Conservation (phyloP, 2,329 filamentous ascomycete genomes). For the Helotiales sp. region DNA sequence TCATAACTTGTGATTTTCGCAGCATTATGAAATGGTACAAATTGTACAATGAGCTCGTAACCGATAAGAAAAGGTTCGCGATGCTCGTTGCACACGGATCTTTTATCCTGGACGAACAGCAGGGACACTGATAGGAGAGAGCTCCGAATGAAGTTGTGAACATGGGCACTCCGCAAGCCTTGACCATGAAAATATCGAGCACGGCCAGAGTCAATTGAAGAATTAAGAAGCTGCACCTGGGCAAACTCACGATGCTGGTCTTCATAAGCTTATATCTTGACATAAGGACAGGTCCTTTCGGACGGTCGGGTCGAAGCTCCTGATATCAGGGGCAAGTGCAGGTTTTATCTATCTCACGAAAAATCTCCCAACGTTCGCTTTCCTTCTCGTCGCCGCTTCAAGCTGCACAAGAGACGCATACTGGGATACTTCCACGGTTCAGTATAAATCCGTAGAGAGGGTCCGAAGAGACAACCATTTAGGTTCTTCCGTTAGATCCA, state of each 20-base stretch:
- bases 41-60: no score
- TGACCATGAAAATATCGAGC: not conserved
- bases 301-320: not conserved
- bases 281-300: not conserved
- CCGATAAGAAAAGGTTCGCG: not conserved
- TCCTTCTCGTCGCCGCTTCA: constrained; percentile 2
- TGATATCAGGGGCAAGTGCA: not conserved
- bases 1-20: no score
- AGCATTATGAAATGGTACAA: no score
- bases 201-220: no score
- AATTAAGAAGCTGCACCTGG: not conserved
- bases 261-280: not conserved
- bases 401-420: not conserved
- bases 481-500: no score
- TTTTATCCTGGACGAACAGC: not conserved
- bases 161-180: not conserved
- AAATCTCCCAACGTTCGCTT: not conserved
- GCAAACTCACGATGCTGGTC: not conserved
- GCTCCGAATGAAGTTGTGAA: not conserved
- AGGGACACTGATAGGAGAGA: not conserved
- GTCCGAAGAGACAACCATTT: no score
- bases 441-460: not conserved
- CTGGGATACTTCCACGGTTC: not conserved
- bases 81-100: not conserved
- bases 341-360: not conserved